Base-by-base conservation (phyloP, 2,329 filamentous ascomycete genomes). In the Diaporthe helianthi region DNA sequence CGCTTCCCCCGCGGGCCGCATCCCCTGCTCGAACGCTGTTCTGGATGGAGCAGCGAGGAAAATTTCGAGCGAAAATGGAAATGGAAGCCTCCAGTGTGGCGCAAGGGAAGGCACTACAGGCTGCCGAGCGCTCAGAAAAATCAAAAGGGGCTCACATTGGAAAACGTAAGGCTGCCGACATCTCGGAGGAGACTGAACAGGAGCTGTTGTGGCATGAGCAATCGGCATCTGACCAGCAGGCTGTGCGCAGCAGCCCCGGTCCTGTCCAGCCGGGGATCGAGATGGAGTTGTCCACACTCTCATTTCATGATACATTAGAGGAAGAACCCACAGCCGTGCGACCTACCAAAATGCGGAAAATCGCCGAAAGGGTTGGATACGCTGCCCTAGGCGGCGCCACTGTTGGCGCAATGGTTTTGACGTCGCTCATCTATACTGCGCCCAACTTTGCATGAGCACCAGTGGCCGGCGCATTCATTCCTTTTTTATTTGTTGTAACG, bases 371-470 rank as follows among this genome's bases (percentile, higher is more conserved):
- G 24, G 69, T 80, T 10, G 78, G 79, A 9, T 79, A 79, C 69
- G 79, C 79, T 2, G 79, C 80, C 2, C 74, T 81, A 1, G 80
- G 80, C 12, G 78, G 78, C 22, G 75, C 76, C 26, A 76, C 77
- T 9, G 76, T 77, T 13, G 78, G 79, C 10, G 76, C 78, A 1
- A 77, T 79, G 64, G 75, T 82, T 3, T 70, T 82, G 13, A 76
- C 77, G 1, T 78, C 79, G 1, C 73, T 82, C 15, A 78, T 81
- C 51, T 80, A 79, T 70, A 81, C 80, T 10, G 80, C 80, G 1
- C 80, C 80, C 0, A 75, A 76, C 4, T 77, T 81, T 49, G 69
- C 65, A 24, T 77, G 64, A 73, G 49, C 33, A 46, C 36, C n/a
- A 2, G 9, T 36, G 19, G 65, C 6, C 24, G 38, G 44, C 65